A percentile compares a stretch with the other conserved stretches of the same genome.
These are phyloP conservation scores for Hanseniaspora gamundiae DNA, from an alignment of 1,139 yeast species.

Conservation along the genomic window DNA sequence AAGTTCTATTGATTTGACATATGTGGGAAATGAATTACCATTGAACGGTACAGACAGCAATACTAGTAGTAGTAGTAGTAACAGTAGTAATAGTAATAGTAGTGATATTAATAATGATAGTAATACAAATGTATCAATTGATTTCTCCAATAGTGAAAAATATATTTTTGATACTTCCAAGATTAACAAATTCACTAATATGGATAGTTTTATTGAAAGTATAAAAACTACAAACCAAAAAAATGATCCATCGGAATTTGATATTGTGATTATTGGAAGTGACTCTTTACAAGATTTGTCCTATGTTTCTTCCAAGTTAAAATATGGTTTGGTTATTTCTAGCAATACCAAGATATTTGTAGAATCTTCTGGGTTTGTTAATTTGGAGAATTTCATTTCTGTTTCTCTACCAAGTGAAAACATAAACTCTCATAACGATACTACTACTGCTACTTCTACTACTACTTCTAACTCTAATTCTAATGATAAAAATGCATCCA, in stretches of 20 bases:
- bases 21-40: constrained; percentile 14
- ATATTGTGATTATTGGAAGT: constrained; percentile 36
- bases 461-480: constrained; percentile 11
- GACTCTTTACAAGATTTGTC: constrained; percentile 37
- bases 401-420: constrained; percentile 24
- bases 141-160: not conserved
- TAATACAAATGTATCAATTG: not conserved
- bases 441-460: not conserved
- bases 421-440: too few species aligned
- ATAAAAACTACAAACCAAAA: not conserved
- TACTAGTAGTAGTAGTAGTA: too few species aligned
- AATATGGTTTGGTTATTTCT: constrained; percentile 26
- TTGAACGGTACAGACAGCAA: not conserved
- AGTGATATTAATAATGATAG: not conserved
- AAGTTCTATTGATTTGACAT: constrained; percentile 22
- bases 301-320: constrained; percentile 26
- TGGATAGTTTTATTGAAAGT: not conserved
- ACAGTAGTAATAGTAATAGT: too few species aligned
- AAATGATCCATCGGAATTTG: constrained; percentile 25
- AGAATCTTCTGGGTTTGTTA: constrained; percentile 62
- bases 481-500: not conserved
- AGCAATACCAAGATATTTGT: constrained; percentile 37
- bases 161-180: not conserved
- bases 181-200: not conserved
- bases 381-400: constrained; percentile 54